These are phyloP conservation scores for Fusarium devonianum DNA, from an alignment of 2,329 filamentous ascomycete species.

Conservation along the genomic window DNA sequence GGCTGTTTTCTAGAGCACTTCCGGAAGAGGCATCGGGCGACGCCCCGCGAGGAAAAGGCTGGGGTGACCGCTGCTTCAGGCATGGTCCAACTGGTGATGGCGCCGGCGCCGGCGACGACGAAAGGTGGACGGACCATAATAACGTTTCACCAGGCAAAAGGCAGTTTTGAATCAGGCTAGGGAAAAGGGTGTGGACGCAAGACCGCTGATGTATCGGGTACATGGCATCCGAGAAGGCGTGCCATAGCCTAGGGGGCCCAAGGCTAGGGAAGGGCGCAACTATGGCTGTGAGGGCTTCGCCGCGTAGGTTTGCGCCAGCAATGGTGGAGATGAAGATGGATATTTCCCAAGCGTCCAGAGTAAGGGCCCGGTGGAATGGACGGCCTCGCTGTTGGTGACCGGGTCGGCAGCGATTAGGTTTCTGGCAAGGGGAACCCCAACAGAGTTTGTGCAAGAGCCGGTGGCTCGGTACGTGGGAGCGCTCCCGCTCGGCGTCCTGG, in stretches of 20 bases:
- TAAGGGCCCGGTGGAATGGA: conserved; percentile 21
- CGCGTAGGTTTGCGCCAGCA: conserved; percentile 23
- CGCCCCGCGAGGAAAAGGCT: conserved; percentile 16
- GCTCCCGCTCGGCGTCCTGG: background rate
- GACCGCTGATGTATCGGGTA: conserved; percentile 34
- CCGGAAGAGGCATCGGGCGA: conserved; percentile 28
- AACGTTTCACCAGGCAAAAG: conserved; percentile 25
- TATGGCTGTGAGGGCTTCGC: conserved; percentile 7
- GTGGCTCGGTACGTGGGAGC: conserved; percentile 29
- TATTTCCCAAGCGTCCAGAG: conserved; percentile 23
- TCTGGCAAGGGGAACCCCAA: conserved; percentile 20
- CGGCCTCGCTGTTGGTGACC: conserved; percentile 19
- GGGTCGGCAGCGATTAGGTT: conserved; percentile 21
- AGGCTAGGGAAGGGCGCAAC: conserved; percentile 27
- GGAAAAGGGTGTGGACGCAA: conserved; percentile 21
- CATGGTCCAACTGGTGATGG: conserved; percentile 9
- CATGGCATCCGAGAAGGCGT: conserved; percentile 5
- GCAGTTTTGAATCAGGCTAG: conserved; percentile 7
- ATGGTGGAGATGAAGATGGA: conserved; percentile 17
- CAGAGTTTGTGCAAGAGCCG: conserved; percentile 35
- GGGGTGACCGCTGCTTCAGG: conserved; percentile 1
- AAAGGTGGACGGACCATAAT: conserved; percentile 15
- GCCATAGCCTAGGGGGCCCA: conserved; percentile 6
- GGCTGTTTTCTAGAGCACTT: conserved; percentile 35
- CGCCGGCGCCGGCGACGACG: conserved; percentile 7